phyloP scores from a whole-genome alignment of 2,329 filamentous ascomycete genomes.

The Calonectria honghensis region DNA sequence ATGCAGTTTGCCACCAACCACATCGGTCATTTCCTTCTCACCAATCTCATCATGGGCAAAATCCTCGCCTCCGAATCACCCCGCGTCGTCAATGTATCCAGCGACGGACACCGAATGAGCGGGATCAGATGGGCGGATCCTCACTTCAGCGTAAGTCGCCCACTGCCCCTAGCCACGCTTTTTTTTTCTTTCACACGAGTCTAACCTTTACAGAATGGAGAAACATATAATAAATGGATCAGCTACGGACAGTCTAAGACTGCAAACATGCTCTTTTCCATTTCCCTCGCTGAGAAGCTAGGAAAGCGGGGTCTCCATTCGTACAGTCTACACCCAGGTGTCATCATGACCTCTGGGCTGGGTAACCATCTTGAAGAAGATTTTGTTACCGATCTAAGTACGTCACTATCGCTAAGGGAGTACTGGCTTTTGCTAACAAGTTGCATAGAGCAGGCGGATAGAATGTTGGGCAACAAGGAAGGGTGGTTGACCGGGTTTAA shows the following conservation, averaged over 20 bases:
- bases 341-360: constrained; percentile 52
- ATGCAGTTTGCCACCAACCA: constrained; percentile 67
- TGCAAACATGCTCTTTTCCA: constrained; percentile 60
- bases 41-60: constrained; percentile 66
- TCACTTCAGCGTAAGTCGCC: constrained; percentile 55
- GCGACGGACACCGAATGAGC: constrained; percentile 55
- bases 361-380: constrained; percentile 49
- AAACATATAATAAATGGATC: constrained; percentile 57
- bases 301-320: constrained; percentile 56
- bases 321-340: constrained; percentile 61
- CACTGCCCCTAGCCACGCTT: background rate
- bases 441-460: constrained; percentile 44
- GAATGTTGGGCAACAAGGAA: constrained; percentile 48
- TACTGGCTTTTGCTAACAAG: background rate
- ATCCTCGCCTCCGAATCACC: constrained; percentile 59
- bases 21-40: constrained; percentile 67
- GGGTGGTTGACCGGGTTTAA: constrained; percentile 46
- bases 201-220: constrained; percentile 55
- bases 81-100: constrained; percentile 65
- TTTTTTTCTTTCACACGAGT: background rate
- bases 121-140: constrained; percentile 60
- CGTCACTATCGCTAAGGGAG: background rate
- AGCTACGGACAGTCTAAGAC: constrained; percentile 64
- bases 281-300: constrained; percentile 58
- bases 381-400: constrained; percentile 44